phyloP scores from a whole-genome alignment of 2,329 filamentous ascomycete species.

The Tolypocladium guangdongense region DNA sequence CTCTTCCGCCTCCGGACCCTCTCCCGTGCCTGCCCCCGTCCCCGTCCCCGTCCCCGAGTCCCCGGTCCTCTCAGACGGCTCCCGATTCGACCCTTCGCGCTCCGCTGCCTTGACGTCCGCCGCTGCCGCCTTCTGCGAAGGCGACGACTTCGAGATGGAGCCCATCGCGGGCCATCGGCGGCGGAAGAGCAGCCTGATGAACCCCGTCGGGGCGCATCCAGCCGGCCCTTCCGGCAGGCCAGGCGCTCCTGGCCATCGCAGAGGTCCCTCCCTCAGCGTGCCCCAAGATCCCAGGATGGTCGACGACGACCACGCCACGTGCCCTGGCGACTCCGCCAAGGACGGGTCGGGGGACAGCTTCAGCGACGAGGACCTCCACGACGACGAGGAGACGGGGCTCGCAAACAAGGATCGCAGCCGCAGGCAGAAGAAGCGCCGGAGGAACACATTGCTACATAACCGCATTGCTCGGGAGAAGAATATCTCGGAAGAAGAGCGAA shows the following conservation, averaged over 20 bases:
- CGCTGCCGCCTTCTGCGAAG: constrained; percentile 8
- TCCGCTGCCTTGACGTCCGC: constrained; percentile 3
- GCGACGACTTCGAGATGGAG: constrained; percentile 45
- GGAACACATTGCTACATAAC: constrained; percentile 59
- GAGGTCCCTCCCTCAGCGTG: constrained; percentile 8
- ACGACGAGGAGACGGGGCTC: constrained; percentile 84
- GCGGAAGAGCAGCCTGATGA: constrained; percentile 44
- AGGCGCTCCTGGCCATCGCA: background rate
- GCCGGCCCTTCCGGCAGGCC: background rate
- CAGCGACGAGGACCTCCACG: constrained; percentile 63
- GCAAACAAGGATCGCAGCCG: constrained; percentile 62
- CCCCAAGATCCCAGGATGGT: constrained; percentile 34
- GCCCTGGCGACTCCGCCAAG: constrained; percentile 11
- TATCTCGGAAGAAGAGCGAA: constrained; percentile 60
- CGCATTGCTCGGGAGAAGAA: constrained; percentile 50
- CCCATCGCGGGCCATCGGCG: constrained; percentile 42
- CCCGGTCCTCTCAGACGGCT: background rate
- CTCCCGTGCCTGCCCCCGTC: background rate
- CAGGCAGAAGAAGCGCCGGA: constrained; percentile 53
- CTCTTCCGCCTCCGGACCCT: background rate
- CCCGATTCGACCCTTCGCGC: constrained; percentile 1
- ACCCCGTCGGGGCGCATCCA: constrained; percentile 16
- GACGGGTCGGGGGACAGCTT: constrained; percentile 39
- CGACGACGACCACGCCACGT: constrained; percentile 27
- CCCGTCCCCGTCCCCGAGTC: background rate